Conservation (phyloP, 306 rosid species). For the Quercus mongolica region DNA sequence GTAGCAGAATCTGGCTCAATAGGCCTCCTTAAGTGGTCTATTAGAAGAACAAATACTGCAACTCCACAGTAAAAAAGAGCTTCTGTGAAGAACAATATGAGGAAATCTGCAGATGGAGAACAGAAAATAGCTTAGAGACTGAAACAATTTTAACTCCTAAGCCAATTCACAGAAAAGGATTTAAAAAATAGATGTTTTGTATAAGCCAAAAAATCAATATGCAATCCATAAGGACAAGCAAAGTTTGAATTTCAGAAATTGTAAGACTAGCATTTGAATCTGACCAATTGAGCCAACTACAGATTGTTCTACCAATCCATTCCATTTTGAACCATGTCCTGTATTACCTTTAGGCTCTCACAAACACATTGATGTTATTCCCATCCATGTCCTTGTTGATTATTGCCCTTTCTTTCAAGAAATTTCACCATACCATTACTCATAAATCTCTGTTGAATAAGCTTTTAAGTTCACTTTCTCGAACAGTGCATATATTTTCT, state of each 20-base stretch:
- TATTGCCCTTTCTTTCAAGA: conserved; percentile 1
- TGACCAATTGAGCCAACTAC: background rate
- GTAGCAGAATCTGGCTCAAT: conserved; percentile 30
- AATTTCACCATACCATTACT: background rate
- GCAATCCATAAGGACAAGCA: background rate
- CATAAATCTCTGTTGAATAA: conserved; percentile 9
- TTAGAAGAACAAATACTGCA: conserved; percentile 66
- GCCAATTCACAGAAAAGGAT: background rate
- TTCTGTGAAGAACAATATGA: conserved; percentile 96
- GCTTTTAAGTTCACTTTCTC: background rate
- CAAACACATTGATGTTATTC: background rate
- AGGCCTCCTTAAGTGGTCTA: conserved; percentile 67
- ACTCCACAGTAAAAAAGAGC: conserved; percentile 93
- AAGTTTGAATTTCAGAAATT: background rate
- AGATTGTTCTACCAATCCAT: background rate
- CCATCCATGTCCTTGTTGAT: conserved; percentile 4
- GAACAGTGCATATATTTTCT: conserved; percentile 4
- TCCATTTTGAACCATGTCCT: background rate
- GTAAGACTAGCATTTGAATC: background rate
- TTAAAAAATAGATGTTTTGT: background rate
- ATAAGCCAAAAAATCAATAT: background rate
- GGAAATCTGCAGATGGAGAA: conserved; percentile 73
- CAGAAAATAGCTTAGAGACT: conserved; percentile 17
- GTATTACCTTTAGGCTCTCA: background rate
- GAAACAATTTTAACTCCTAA: conserved; percentile 5